A percentile compares a stretch with the other conserved stretches of the same genome.
Evolutionary conservation across 2,329 filamentous ascomycete species (phyloP).

Genomic region (Coniella lustricola): DNA sequence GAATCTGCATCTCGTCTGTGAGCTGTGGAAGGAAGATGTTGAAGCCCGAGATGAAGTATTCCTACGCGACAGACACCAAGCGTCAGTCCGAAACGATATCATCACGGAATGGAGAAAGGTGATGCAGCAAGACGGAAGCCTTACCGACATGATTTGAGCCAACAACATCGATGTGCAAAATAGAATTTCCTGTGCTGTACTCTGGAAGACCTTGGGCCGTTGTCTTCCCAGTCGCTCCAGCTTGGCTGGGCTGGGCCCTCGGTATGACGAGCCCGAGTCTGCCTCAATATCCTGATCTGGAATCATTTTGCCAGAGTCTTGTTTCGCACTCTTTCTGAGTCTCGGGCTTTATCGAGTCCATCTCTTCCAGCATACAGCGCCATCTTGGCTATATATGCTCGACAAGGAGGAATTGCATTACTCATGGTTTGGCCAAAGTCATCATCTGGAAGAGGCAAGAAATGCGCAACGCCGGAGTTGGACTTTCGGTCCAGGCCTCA

Average conservation of each 20-base stretch:
- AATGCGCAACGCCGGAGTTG: no score
- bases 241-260: constrained; percentile 12
- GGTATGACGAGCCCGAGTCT: background rate
- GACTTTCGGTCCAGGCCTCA: background rate
- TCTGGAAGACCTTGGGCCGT: constrained; percentile 45
- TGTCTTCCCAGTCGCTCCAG: constrained; percentile 53
- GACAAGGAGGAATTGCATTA: no score
- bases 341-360: no score
- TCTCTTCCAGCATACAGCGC: no score
- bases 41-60: constrained; percentile 75
- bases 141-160: constrained; percentile 48
- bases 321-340: no score
- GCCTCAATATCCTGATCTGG: background rate
- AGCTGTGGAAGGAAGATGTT: constrained; percentile 64
- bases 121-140: constrained; percentile 14
- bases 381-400: no score
- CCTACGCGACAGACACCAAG: constrained; percentile 32
- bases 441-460: no score
- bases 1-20: constrained; percentile 54
- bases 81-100: no score
- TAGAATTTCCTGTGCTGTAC: constrained; percentile 44
- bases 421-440: no score
- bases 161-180: constrained; percentile 54
- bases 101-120: no score
- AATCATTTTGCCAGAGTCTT: background rate